phyloP scores from a whole-genome alignment of 371 early-diverging fungal species.

The Circinella minor region DNA sequence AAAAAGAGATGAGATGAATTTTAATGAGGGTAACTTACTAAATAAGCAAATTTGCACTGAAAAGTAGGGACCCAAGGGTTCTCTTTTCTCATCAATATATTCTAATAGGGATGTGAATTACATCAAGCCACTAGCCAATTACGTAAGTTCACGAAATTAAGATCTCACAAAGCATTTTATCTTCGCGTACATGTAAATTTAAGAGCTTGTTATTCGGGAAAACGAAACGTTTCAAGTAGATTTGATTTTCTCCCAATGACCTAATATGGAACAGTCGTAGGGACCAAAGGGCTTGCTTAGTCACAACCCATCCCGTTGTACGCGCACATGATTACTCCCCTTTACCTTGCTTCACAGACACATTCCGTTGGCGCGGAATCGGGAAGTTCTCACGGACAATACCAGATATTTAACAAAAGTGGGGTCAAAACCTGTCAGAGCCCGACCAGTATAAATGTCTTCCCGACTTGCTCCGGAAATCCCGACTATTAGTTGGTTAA shows the following conservation, averaged over 20 bases:
- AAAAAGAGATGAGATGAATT: not conserved
- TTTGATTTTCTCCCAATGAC: slow-evolving; percentile 1
- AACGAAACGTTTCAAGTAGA: not conserved
- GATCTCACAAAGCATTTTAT: not conserved
- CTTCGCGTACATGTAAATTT: not conserved
- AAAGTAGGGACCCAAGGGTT: slow-evolving; percentile 10
- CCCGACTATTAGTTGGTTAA: slow-evolving; percentile 12
- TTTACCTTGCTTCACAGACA: slow-evolving; percentile 9
- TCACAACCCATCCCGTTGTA: slow-evolving; percentile 11
- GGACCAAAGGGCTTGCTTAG: slow-evolving; percentile 18
- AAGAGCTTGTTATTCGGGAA: not conserved
- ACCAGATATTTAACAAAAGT: not conserved
- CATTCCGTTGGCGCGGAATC: slow-evolving; percentile 7
- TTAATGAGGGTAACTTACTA: not conserved
- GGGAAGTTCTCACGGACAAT: slow-evolving; percentile 10
- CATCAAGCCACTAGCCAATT: not conserved
- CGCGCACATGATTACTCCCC: slow-evolving; percentile 4
- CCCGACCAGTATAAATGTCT: not conserved
- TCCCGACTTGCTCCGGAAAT: slow-evolving; percentile 15
- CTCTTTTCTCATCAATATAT: slow-evolving; percentile 2
- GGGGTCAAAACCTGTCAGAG: slow-evolving; percentile 9
- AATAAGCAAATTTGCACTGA: slow-evolving; percentile 8
- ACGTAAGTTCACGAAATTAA: not conserved
- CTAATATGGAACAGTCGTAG: slow-evolving; percentile 12
- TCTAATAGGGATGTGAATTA: not conserved